Evolutionary conservation across 768 basidiomycete genomes (phyloP).

Genomic region (Arthromyces matolae): DNA sequence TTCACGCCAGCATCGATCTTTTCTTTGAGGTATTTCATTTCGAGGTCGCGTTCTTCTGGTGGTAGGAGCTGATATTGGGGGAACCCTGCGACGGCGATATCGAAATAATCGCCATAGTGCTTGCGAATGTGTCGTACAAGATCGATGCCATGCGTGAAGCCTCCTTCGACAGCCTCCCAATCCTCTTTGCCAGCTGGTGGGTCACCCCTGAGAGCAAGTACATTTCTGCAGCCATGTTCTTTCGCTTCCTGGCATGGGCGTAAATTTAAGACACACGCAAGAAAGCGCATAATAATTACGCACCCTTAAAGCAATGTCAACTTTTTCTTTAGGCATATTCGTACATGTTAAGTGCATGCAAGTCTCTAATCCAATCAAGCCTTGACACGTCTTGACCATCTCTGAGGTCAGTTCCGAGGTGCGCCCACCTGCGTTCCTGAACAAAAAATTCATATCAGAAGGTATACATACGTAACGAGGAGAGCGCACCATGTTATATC

Average conservation of each 20-base stretch:
- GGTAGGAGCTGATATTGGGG: constrained; percentile 78
- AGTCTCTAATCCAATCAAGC: constrained; percentile 90
- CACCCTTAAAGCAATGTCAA: constrained; percentile 86
- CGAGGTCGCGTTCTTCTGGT: constrained; percentile 67
- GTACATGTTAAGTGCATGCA: constrained; percentile 99
- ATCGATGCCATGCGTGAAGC: constrained; percentile 88
- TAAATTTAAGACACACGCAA: constrained; percentile 7
- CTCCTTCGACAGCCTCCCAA: constrained; percentile 90
- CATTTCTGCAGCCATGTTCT: constrained; percentile 82
- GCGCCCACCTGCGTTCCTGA: constrained; percentile 93
- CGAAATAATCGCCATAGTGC: constrained; percentile 88
- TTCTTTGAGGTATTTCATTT: constrained; percentile 83
- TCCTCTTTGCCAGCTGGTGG: constrained; percentile 85
- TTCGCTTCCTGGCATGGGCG: constrained; percentile 74
- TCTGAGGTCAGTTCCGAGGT: constrained; percentile 93
- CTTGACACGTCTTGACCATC: constrained; percentile 92
- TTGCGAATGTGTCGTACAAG: constrained; percentile 85
- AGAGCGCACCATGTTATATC: constrained; percentile 86
- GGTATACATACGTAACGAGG: neutral
- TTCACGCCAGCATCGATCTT: constrained; percentile 88
- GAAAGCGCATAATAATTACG: constrained; percentile 26
- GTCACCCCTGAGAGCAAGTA: constrained; percentile 91
- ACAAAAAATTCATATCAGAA: constrained; percentile 1
- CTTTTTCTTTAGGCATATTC: constrained; percentile 95
- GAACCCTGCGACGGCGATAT: constrained; percentile 92